Evolutionary conservation across 306 rosid species (phyloP), one percentile per base, ranked within the genome.

Genomic region (Cucurbita ficifolia): DNA sequence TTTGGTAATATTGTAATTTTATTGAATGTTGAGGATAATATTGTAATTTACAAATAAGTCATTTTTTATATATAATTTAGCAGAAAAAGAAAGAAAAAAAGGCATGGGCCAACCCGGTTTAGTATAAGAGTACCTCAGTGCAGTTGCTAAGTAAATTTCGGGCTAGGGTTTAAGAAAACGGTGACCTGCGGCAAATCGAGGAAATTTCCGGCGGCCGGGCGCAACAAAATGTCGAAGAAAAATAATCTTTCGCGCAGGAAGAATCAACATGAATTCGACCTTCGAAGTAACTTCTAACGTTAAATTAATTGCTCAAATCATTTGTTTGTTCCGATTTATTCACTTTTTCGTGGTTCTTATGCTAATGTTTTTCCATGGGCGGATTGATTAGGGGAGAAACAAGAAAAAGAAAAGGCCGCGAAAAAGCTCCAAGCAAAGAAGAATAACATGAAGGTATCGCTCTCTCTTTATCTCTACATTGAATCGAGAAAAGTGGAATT

Each of bases 251-350:
- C 90, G 17, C 87, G 87, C 70, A 83, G 98, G 77, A 93, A 88
- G 83, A 84, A 70, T 33, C 98, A 90, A 70, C 40, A 90, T 76
- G 96, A 79, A 77, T 93, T 93, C 77, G 90, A 93, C 63, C 97
- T 93, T 76, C 79, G 18, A 83, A 90, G 98, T 93, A 87, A 75
- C n/a, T 13, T 67, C 45, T 14, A 50, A 10, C 60, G 2, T 35
- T 80, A 19, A 70, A n/a, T 59, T 42, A 53, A 53, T 73, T 8
- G 42, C 74, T 45, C 4, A 11, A 68, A 46, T 68, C 18, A 21
- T 0, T 45, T 67, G 53, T 45, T 43, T 45, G 40, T 21, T 19
- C 21, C 33, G 8, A 9, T 6, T 8, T 40, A 61, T 72, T 56
- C 33, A 49, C 46, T 61, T 53, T 63, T 11, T 50, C 51, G 24